Conservation (phyloP, 768 basidiomycete species). For the Inosperma sp. region DNA sequence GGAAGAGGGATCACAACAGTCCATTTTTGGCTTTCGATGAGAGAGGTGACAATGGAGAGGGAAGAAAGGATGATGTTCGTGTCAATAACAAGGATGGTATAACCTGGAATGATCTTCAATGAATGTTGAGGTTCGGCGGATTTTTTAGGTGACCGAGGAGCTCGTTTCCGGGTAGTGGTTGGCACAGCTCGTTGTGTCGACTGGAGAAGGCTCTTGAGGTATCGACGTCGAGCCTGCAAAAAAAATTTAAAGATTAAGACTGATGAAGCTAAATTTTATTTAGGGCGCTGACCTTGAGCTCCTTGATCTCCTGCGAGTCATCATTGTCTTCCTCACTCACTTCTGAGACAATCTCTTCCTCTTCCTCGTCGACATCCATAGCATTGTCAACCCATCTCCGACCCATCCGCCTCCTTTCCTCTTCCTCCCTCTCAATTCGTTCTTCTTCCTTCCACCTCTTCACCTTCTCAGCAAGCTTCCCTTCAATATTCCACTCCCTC, state of each 20-base stretch:
- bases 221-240: constrained; percentile 63
- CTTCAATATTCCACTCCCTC: constrained; percentile 60
- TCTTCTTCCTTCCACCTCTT: constrained; percentile 68
- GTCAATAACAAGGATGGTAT: constrained; percentile 87
- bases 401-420: constrained; percentile 60
- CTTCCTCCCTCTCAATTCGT: constrained; percentile 57
- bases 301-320: constrained; percentile 69
- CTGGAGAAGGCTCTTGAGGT: constrained; percentile 65
- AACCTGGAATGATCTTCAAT: constrained; percentile 70
- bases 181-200: constrained; percentile 35
- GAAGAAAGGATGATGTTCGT: constrained; percentile 93
- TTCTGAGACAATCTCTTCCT: constrained; percentile 39
- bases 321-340: constrained; percentile 55
- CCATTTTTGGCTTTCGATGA: constrained; percentile 81
- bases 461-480: constrained; percentile 63
- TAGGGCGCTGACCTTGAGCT: constrained; percentile 73
- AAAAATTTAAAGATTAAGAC: no score
- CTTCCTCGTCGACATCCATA: constrained; percentile 69
- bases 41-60: constrained; percentile 60
- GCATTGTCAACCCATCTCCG: constrained; percentile 60
- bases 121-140: constrained; percentile 33
- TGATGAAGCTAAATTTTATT: no score
- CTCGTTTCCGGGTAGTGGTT: constrained; percentile 24
- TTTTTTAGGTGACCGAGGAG: constrained; percentile 25
- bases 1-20: constrained; percentile 89